Evolutionary conservation across 2,329 filamentous ascomycete genomes (phyloP), one percentile per base, ranked within the genome.

Genomic region (Phialemonium atrogriseum): DNA sequence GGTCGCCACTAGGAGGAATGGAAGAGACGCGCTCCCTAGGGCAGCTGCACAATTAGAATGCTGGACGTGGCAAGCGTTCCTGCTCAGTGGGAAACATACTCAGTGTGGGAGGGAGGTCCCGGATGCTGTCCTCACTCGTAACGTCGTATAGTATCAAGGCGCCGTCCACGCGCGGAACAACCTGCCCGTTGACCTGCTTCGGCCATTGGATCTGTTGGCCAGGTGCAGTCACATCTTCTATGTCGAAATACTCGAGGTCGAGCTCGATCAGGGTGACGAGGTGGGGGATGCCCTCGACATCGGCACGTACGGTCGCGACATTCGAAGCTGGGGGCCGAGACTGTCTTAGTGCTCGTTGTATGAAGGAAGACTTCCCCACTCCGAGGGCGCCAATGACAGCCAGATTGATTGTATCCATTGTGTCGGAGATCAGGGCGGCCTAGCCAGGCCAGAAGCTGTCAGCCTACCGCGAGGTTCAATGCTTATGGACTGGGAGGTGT

Each of bases 81-180:
- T n/a, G n/a, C n/a, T 38, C 30, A 37, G 33, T 36, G 14, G 34
- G n/a, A n/a, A n/a, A n/a, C 81, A 73, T 69, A 94, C 88, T 77
- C 52, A 94, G 66, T 40, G 84, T 77, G 46, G 81, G 73, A 24
- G 84, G 80, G 33, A 94, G 66, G 38, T 82, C 75, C 37, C 71
- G 69, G 46, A 94, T 75, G 52, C 80, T 89, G 38, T 79, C 75
- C 45, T 76, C 71, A 52, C 84, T 81, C 56, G 78, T 84, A 26
- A 93, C 82, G 68, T 95, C 85, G 66, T 94, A 94, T 29, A 96
- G 64, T 36, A 89, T 74, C 45, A 95, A 62, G 27, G 84, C 86
- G 13, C 84, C 89, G 49, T 96, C 84, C 48, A 94, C 73, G 24
- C 70, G 72, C 30, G 86, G 84, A 37, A 84, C 68, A 39, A 79